Percentiles rank a stretch among this genome's conserved stretches.
phyloP scores from a whole-genome alignment of 2,329 filamentous ascomycete genomes.

The Fusarium nurragi region DNA sequence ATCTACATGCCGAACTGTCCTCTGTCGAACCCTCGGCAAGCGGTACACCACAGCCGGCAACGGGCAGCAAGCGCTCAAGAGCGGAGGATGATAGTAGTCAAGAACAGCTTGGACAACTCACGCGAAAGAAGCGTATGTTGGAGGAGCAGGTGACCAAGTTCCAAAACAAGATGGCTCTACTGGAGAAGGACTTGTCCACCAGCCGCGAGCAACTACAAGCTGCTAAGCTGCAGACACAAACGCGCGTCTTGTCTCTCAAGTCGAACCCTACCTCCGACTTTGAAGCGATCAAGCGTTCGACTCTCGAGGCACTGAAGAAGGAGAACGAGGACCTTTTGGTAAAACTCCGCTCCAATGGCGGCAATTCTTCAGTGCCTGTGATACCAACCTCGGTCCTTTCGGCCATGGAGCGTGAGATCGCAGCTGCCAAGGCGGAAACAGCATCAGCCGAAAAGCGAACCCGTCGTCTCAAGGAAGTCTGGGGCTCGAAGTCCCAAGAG shows the following conservation, averaged over 20 bases:
- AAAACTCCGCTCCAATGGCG: constrained; percentile 66
- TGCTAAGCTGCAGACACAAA: constrained; percentile 74
- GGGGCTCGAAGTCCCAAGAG: constrained; percentile 88
- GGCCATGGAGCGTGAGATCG: constrained; percentile 78
- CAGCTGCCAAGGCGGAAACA: constrained; percentile 74
- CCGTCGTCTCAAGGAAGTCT: constrained; percentile 89
- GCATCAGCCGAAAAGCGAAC: constrained; percentile 83
- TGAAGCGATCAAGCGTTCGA: constrained; percentile 84
- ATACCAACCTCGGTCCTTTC: constrained; percentile 82
- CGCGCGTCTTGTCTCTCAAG: constrained; percentile 84
- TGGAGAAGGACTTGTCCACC: constrained; percentile 80
- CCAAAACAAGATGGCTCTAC: constrained; percentile 74
- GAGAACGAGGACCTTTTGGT: constrained; percentile 87
- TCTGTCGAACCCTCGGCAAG: constrained; percentile 62
- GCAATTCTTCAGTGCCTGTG: constrained; percentile 61
- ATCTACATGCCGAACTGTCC: constrained; percentile 77
- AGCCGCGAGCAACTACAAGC: constrained; percentile 76
- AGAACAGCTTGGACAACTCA: constrained; percentile 81
- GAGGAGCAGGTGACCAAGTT: constrained; percentile 79
- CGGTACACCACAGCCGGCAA: constrained; percentile 51
- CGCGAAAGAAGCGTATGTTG: constrained; percentile 86
- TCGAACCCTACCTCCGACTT: constrained; percentile 91
- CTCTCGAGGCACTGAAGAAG: constrained; percentile 77
- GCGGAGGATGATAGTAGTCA: constrained; percentile 69
- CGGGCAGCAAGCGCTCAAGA: constrained; percentile 71